Conservation (phyloP, 2,329 filamentous ascomycete species). For the Ophiostoma australiae region DNA sequence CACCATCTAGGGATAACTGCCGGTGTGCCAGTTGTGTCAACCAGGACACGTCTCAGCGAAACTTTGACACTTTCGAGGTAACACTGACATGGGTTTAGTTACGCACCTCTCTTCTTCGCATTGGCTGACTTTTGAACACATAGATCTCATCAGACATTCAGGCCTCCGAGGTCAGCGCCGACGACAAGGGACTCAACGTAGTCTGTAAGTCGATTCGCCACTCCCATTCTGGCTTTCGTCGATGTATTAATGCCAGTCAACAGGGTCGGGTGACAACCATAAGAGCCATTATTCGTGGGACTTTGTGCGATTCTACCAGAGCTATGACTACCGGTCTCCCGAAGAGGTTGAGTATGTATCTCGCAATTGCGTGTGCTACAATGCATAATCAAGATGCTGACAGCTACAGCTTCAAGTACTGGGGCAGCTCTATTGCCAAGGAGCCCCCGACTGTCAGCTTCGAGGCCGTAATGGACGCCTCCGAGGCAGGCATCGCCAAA, state of each 20-base stretch:
- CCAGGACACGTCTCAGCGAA: conserved; percentile 63
- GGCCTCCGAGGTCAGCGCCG: conserved; percentile 34
- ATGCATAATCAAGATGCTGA: neutral
- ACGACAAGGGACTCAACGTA: conserved; percentile 41
- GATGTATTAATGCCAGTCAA: neutral
- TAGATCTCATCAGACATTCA: conserved; percentile 46
- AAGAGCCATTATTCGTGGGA: conserved; percentile 60
- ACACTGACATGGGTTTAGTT: conserved; percentile 25
- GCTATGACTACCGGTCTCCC: conserved; percentile 33
- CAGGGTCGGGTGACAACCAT: conserved; percentile 65
- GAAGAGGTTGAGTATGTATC: conserved; percentile 36
- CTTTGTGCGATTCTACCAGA: conserved; percentile 52
- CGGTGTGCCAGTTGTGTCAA: conserved; percentile 64
- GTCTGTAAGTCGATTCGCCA: conserved; percentile 41
- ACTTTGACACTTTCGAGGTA: conserved; percentile 63
- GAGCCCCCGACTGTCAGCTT: conserved; percentile 57
- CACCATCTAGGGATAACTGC: conserved; percentile 61
- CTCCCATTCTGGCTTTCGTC: neutral
- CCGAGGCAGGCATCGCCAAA: conserved; percentile 51
- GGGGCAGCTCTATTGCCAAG: conserved; percentile 36
- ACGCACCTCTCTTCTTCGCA: neutral
- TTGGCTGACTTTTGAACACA: conserved; percentile 29
- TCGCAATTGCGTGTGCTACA: neutral
- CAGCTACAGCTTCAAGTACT: conserved; percentile 29
- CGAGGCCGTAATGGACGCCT: conserved; percentile 52